A percentile compares a stretch with the other conserved stretches of the same genome.
phyloP scores from a whole-genome alignment of 2,329 filamentous ascomycete species.

The Pseudogymnoascus pannorum region DNA sequence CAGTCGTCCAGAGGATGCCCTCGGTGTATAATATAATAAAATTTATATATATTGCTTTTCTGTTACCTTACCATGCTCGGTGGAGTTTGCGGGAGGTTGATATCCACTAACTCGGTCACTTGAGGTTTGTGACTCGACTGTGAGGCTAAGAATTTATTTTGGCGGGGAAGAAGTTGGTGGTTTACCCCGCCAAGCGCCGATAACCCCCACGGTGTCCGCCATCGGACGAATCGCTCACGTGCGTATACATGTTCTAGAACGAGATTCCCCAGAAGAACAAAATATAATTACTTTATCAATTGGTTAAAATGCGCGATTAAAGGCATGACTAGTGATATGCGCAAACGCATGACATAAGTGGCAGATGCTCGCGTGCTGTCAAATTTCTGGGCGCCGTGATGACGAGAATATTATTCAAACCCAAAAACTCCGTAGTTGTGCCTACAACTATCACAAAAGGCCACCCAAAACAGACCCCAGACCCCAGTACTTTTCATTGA shows the following conservation, averaged over 20 bases:
- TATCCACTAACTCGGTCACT: constrained; percentile 3
- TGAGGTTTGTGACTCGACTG: constrained; percentile 1
- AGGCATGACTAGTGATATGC: not conserved
- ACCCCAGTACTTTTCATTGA: not conserved
- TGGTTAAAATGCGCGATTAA: not conserved
- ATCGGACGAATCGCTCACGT: not conserved
- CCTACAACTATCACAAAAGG: not conserved
- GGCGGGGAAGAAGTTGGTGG: not conserved
- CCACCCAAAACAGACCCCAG: not conserved
- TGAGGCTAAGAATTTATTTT: constrained; percentile 5
- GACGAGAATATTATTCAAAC: not conserved
- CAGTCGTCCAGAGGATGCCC: not conserved
- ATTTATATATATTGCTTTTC: not conserved
- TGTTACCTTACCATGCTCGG: not conserved
- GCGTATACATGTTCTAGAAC: not conserved
- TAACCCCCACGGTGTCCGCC: not conserved
- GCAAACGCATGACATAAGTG: not conserved
- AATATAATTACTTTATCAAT: not conserved
- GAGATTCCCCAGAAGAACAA: not conserved
- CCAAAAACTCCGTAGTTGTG: not conserved
- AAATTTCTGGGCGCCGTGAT: not conserved
- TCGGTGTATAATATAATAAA: not conserved
- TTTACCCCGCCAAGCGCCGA: not conserved
- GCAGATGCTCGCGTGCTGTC: not conserved
- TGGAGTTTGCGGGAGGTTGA: not conserved